These are phyloP conservation scores for Fusarium sp. DNA, from an alignment of 2,329 filamentous ascomycete genomes.

Conservation along the genomic window DNA sequence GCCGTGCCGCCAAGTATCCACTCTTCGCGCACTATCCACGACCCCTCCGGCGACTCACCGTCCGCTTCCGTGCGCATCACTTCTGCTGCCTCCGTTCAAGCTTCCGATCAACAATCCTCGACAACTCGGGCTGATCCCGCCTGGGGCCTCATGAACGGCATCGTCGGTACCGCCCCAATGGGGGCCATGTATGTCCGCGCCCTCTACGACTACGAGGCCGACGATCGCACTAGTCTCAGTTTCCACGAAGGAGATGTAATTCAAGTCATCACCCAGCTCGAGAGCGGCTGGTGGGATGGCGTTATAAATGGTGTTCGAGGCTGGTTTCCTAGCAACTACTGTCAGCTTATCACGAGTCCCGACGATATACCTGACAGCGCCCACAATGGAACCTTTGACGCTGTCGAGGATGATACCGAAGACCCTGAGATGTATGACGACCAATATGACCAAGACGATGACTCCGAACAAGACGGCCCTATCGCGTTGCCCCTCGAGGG, in stretches of 20 bases:
- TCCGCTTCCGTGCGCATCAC: constrained; percentile 42
- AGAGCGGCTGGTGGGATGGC: constrained; percentile 99
- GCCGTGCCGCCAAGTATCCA: constrained; percentile 45
- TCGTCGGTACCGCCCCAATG: constrained; percentile 65
- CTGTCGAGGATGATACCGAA: constrained; percentile 68
- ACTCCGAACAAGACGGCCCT: constrained; percentile 67
- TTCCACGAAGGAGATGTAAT: constrained; percentile 98
- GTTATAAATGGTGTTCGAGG: constrained; percentile 96
- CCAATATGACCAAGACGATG: constrained; percentile 71
- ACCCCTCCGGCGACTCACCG: constrained; percentile 42
- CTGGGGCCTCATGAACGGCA: constrained; percentile 64
- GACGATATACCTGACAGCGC: constrained; percentile 74
- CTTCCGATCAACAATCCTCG: constrained; percentile 36
- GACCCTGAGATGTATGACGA: constrained; percentile 73
- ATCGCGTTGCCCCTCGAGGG: constrained; percentile 74
- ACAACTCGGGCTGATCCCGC: constrained; percentile 40
- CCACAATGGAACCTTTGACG: constrained; percentile 63
- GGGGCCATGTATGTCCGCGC: constrained; percentile 90
- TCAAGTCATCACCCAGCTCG: constrained; percentile 96
- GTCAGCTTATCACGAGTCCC: constrained; percentile 80
- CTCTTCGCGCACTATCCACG: constrained; percentile 43
- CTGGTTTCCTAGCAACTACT: constrained; percentile 99
- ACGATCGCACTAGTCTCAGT: constrained; percentile 95
- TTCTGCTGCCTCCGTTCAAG: constrained; percentile 37
- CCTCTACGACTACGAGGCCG: constrained; percentile 96